Percentiles rank a stretch among this genome's conserved stretches.
phyloP scores from a whole-genome alignment of 2,329 filamentous ascomycete genomes.

The Lachnellula occidentalis region DNA sequence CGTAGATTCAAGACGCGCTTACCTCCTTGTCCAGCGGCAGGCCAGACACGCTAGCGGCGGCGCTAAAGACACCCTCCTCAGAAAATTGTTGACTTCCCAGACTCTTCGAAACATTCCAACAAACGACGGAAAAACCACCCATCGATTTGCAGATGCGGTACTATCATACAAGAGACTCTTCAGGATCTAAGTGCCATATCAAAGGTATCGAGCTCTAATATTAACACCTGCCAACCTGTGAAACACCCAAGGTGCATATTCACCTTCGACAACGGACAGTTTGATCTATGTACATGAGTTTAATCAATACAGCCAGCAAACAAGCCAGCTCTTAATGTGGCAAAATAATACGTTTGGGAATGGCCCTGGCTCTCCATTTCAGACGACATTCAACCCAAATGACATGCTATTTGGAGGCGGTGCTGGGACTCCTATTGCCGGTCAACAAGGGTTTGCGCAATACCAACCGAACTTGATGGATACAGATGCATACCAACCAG shows the following conservation, averaged over 20 bases:
- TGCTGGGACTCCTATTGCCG: constrained; percentile 4
- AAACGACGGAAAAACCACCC: background rate
- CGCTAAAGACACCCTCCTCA: background rate
- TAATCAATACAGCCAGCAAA: background rate
- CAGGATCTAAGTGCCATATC: background rate
- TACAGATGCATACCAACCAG: constrained; percentile 16
- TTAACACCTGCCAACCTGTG: background rate
- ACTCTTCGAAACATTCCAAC: background rate
- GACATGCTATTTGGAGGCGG: constrained; percentile 10
- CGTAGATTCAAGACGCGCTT: too few relatives aligned
- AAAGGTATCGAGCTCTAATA: background rate
- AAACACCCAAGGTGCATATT: background rate
- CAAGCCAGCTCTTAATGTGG: constrained; percentile 20
- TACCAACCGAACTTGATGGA: constrained; percentile 15
- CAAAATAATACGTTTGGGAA: constrained; percentile 24
- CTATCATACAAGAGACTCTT: background rate
- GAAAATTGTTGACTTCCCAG: too few relatives aligned
- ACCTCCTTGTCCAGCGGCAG: too few relatives aligned
- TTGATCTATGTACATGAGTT: too few relatives aligned
- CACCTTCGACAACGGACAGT: background rate
- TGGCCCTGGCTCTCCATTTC: constrained; percentile 23
- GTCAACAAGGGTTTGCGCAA: constrained; percentile 18
- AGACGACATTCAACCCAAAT: constrained; percentile 25
- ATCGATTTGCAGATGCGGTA: background rate
- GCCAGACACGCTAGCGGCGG: background rate